Evolutionary conservation across 2,329 filamentous ascomycete genomes (phyloP), one percentile per base, ranked within the genome.

Genomic region (Incumbomyces delicatus): DNA sequence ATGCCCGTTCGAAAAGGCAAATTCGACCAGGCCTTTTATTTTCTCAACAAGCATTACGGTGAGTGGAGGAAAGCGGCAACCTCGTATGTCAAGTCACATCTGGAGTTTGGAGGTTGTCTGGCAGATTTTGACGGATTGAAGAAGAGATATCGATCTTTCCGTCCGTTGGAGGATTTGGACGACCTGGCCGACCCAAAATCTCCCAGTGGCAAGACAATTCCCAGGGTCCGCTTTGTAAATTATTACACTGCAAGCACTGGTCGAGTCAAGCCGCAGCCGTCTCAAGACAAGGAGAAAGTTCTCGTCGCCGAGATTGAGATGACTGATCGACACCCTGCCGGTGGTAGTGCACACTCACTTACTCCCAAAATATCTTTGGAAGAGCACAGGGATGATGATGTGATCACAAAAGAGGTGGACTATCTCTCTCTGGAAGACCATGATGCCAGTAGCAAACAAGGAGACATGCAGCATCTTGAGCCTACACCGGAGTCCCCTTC

Each of bases 241-340:
- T 95, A 94, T 62, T 95, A 90, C 61, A 94, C 88, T 1, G 76
- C 85, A n/a, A 88, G 85, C 54, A 83, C 83, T 8, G 88, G 88
- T 2, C 73, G 78, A 49, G 73, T 75, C 2, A 88, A 84, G 55
- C 64, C 66, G 16, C 50, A 54, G 12, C 69, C 71, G 53, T 17
- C 29, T 30, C 17, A 7, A 14, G 20, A 22, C 18, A 31, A 47
- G 7, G 16, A 39, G 11, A 43, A 41, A 29, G 22, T 36, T 14
- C 16, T 36, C 16, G 16, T 46, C 8, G 22, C 32, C 13, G 52
- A 47, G 29, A 30, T 35, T 17, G 48, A 48, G 31, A 49, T 46
- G 48, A 33, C 52, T 18, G 51, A 57, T 40, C 51, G 60, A 49
- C 59, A 44, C 34, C 31, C 46, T 10, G 20, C 43, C 10, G 31